These are phyloP conservation scores for Saturnispora halmiae DNA, from an alignment of 805 yeast genomes.

Conservation along the genomic window DNA sequence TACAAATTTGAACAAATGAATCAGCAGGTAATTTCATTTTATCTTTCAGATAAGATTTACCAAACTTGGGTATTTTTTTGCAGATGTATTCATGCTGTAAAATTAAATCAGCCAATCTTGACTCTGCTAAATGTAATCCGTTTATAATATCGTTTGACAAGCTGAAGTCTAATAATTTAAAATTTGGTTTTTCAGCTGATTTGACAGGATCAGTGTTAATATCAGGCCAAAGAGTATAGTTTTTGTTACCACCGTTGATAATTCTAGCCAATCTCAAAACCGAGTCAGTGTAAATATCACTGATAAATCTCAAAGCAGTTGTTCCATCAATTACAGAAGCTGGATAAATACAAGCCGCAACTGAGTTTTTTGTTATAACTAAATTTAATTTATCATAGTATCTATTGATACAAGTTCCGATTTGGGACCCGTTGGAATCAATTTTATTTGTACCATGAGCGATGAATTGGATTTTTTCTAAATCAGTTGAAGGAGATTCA, in stretches of 20 bases:
- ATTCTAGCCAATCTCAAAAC: conserved; percentile 48
- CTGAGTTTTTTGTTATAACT: conserved; percentile 45
- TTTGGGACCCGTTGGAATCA: conserved; percentile 39
- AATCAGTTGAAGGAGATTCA: conserved; percentile 37
- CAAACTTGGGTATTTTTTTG: conserved; percentile 22
- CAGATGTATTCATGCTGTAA: conserved; percentile 49
- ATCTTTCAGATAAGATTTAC: conserved; percentile 28
- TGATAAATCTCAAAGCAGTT: conserved; percentile 45
- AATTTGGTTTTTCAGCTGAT: conserved; percentile 31
- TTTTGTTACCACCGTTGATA: conserved; percentile 40
- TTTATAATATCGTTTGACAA: conserved; percentile 39
- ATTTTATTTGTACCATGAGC: conserved; percentile 44
- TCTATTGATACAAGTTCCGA: conserved; percentile 49
- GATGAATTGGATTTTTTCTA: conserved; percentile 40
- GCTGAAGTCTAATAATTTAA: conserved; percentile 26
- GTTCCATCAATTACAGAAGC: conserved; percentile 51
- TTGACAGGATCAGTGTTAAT: conserved; percentile 31
- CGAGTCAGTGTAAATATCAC: conserved; percentile 51
- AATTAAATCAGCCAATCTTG: conserved; percentile 48
- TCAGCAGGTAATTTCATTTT: conserved; percentile 39
- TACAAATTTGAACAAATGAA: conserved; percentile 42
- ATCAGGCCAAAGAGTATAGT: conserved; percentile 44
- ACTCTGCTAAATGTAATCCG: conserved; percentile 47
- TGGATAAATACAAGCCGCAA: conserved; percentile 54
- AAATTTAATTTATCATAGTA: conserved; percentile 54